phyloP scores from a whole-genome alignment of 768 basidiomycete genomes.

The Lactarius deliciosus region DNA sequence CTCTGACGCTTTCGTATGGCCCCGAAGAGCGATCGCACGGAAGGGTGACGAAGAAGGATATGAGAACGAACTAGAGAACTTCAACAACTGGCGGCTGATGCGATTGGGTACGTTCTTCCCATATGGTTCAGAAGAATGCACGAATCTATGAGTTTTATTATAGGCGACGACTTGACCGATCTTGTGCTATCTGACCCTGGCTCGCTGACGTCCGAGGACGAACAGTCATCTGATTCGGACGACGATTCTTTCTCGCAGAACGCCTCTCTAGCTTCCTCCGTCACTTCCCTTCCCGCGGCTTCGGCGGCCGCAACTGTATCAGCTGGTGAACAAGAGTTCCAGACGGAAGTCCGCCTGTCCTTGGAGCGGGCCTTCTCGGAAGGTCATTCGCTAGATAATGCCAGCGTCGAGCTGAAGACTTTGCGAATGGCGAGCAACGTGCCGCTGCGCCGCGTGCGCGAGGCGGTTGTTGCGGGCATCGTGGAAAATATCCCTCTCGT shows the following conservation, averaged over 20 bases:
- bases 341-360: conserved; percentile 72
- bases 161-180: conserved; percentile 65
- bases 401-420: conserved; percentile 91
- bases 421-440: conserved; percentile 97
- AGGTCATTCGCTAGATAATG: conserved; percentile 89
- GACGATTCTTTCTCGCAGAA: conserved; percentile 37
- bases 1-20: conserved; percentile 83
- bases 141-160: conserved; percentile 8
- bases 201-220: conserved; percentile 51
- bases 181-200: conserved; percentile 60
- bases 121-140: neutral
- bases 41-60: conserved; percentile 63
- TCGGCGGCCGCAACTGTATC: conserved; percentile 41
- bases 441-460: conserved; percentile 76
- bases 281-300: conserved; percentile 46
- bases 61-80: conserved; percentile 60
- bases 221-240: conserved; percentile 43
- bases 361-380: conserved; percentile 92
- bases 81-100: conserved; percentile 68
- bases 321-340: conserved; percentile 57
- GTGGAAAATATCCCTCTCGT: conserved; percentile 69
- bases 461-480: conserved; percentile 85
- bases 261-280: conserved; percentile 49
- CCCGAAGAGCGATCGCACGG: conserved; percentile 40
- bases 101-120: conserved; percentile 55